phyloP scores from a whole-genome alignment of 148 eudicot species.

The Camellia sinensis region DNA sequence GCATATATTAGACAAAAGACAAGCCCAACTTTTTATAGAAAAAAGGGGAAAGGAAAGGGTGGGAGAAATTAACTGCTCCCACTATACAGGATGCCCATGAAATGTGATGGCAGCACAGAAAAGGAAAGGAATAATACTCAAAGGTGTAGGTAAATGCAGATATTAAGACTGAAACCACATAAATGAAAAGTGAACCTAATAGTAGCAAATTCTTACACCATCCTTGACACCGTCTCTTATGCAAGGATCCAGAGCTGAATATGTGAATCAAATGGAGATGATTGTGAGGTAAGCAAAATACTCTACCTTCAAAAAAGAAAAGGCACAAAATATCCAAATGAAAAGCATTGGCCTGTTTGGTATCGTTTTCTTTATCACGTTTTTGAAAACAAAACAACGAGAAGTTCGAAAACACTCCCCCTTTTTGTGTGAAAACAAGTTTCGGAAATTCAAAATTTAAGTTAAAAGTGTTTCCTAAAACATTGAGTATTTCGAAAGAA shows the following conservation, averaged over 20 bases:
- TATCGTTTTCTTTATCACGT: too few relatives aligned
- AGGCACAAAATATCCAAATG: background rate
- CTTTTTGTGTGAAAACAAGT: too few relatives aligned
- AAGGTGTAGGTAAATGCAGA: conserved; percentile 12
- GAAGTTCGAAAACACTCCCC: too few relatives aligned
- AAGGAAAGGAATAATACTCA: conserved; percentile 25
- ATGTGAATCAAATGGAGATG: conserved; percentile 2
- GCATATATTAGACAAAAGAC: conserved; percentile 26
- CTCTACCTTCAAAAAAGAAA: background rate
- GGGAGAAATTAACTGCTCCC: background rate
- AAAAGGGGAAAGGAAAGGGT: background rate
- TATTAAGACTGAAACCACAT: conserved; percentile 19
- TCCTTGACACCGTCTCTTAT: conserved; percentile 13
- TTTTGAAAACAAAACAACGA: too few relatives aligned
- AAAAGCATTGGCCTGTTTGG: background rate
- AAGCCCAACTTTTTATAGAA: background rate
- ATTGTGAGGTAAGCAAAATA: conserved; percentile 1
- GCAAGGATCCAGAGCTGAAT: conserved; percentile 37
- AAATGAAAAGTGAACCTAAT: conserved; percentile 5
- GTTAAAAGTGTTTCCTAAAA: too few relatives aligned
- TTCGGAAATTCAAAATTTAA: too few relatives aligned
- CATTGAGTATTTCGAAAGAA: too few relatives aligned
- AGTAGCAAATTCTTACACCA: conserved; percentile 35
- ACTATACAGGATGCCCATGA: conserved; percentile 5
- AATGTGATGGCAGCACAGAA: conserved; percentile 12